Base-by-base conservation (phyloP, 2,329 filamentous ascomycete species). In the Calonectria pteridis region DNA sequence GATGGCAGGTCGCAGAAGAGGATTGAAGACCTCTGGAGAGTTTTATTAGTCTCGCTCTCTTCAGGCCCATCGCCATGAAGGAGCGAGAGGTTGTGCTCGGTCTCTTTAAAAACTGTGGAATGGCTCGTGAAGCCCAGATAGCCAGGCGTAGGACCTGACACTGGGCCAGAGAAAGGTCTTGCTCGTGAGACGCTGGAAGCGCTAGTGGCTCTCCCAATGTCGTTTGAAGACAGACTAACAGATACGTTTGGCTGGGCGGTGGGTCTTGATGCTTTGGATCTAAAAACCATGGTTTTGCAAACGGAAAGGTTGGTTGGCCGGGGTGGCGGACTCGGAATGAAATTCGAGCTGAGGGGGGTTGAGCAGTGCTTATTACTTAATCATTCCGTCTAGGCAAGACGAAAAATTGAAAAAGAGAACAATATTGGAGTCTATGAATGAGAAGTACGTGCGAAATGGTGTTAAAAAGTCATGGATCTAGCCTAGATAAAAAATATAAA, bases 81-180 rank as follows among this genome's bases (percentile, higher is more conserved):
- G 2, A 71, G 29, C 5, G 69, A 71, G 11, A 71, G 33, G 20
- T 64, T 71, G 9, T 71, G 53, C 31, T 55, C 58, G 2, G 63
- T 67, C 51, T 71, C 69, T 40, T 71, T 55, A 16, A 71, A 71
- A 4, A 71, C 51, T 7, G 63, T 26, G 11, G 68, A 71, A 40
- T 71, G 62, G n/a, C 65, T 72, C 13, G 70, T 68, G 46, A 68
- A 68, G 46, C 81, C 72, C 18, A 81, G 70, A 43, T 75, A 74
- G n/a, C 50, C 58, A 1, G 69, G 43, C 6, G 63, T 58, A 33
- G 35, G 66, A 6, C 53, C 53, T n/a, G 66, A 58, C 18, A 40
- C 37, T 28, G 23, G 33, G 14, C 55, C 33, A 28, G 23, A 11
- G 35, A 18, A 23, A 26, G 55, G 23, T 10, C 55, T 40, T 3